A percentile compares a stretch with the other conserved stretches of the same genome.
These are phyloP conservation scores for Paecilomyces niveus DNA, from an alignment of 2,329 filamentous ascomycete genomes.

Conservation along the genomic window DNA sequence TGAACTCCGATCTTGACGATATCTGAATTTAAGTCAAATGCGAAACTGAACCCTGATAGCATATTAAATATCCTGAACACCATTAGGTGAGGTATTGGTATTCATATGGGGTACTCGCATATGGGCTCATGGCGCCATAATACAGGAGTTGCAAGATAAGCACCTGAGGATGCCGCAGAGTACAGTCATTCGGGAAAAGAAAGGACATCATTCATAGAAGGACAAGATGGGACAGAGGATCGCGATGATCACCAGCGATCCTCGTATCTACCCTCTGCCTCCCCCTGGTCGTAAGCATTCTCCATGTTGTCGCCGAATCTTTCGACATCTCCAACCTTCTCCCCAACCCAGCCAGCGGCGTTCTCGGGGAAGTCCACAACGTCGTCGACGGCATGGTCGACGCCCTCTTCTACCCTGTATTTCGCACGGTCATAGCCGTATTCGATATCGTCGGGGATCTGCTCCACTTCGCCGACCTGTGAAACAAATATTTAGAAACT, in stretches of 20 bases:
- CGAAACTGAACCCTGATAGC: background rate
- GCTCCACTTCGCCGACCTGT: conserved; percentile 35
- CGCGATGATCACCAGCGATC: background rate
- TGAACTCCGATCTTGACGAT: background rate
- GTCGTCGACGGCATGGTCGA: conserved; percentile 21
- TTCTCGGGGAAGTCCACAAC: conserved; percentile 29
- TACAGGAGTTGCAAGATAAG: too few species aligned
- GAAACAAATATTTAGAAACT: background rate
- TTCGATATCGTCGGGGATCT: conserved; percentile 29
- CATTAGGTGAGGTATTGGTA: background rate
- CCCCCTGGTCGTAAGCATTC: conserved; percentile 38
- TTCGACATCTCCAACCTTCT: conserved; percentile 38
- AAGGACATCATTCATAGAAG: background rate
- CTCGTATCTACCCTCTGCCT: conserved; percentile 20
- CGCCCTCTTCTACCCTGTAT: conserved; percentile 16
- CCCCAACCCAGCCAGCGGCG: conserved; percentile 32
- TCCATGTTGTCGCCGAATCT: conserved; percentile 36
- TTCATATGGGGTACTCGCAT: background rate
- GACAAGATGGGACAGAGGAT: background rate
- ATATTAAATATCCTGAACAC: background rate
- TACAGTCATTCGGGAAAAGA: background rate
- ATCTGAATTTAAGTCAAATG: background rate
- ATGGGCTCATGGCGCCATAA: background rate
- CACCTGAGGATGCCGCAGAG: too few species aligned
- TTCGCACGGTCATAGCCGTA: conserved; percentile 24